Base-by-base conservation (phyloP, 129 eudicot species). In the Pittosporum tobira region DNA sequence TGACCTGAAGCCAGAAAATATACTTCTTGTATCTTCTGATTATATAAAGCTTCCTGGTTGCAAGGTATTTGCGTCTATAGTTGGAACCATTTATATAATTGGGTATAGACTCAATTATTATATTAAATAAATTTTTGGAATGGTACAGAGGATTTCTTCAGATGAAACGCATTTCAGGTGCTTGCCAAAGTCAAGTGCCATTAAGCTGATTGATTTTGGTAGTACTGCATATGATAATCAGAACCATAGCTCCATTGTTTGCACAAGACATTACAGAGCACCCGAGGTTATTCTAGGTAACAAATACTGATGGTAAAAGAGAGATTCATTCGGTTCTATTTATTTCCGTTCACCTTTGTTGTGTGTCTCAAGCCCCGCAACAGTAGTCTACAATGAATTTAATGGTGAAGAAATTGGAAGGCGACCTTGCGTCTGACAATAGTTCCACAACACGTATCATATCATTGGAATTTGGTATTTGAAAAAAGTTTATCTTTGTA, bases 1-100 rank as follows among this genome's bases (percentile, higher is more conserved):
- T 66, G 97, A 90, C 60, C 72, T 90, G 87, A 90, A 90, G 97
- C 97, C 97, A 50, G 97, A 86, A 78, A 90, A 90, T 72, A 86
- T 90, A 71, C 95, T 90, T 57, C 83, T 90, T 48, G 89, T 78
- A 9, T 82, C 97, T 42, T 62, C 94, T 61, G 95, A 90, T 29
- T 83, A 66, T 74, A 66, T 82, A 51, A 90, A 78, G 85, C 82
- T 90, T 70, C 88, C 97, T 63, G 81, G 72, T 43, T 61, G 71
- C 82, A 83, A 90, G 97, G 97, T 90, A 79, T 69, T 43, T 81
- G 60, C 66, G 67, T 64, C 28, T 55, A 61, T 21, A 51, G 78
- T 64, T 72, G 55, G 64, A 65, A 63, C 59, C 66, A 48, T 55
- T 60, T 69, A 30, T 69, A 30, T 54, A 62, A 59, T 53, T 48